Percentiles rank a stretch among this genome's conserved stretches.
Conservation (phyloP, 768 basidiomycete genomes). For the Mycena vitilis region DNA sequence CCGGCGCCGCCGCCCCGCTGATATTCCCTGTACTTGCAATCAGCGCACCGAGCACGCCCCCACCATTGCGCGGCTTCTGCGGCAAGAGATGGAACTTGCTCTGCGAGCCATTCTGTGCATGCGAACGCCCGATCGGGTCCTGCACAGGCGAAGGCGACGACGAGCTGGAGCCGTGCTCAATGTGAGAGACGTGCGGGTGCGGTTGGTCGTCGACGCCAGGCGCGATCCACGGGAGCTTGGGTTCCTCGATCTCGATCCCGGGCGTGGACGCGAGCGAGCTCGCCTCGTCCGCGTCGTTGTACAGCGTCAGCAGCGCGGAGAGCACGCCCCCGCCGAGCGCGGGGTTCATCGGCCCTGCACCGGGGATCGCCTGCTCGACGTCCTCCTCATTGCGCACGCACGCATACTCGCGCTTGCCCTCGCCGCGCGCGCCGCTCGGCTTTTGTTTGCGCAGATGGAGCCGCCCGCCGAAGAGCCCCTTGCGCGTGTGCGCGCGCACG, state of each 20-base stretch:
- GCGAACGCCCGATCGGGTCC: constrained; percentile 18
- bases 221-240: constrained; percentile 29
- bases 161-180: neutral
- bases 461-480: constrained; percentile 34
- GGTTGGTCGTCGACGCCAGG: constrained; percentile 1
- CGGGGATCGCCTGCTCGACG: constrained; percentile 36
- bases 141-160: constrained; percentile 5
- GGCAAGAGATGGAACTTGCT: constrained; percentile 10
- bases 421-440: neutral
- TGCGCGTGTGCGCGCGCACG: constrained; percentile 56
- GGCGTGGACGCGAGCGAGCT: constrained; percentile 39
- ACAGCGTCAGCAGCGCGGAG: constrained; percentile 73
- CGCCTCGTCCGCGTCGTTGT: constrained; percentile 51
- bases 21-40: constrained; percentile 78
- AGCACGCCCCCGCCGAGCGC: constrained; percentile 65
- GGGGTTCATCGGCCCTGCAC: constrained; percentile 33
- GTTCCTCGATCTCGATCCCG: constrained; percentile 15
- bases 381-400: constrained; percentile 37
- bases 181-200: neutral
- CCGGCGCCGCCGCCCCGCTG: constrained; percentile 69
- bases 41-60: constrained; percentile 76
- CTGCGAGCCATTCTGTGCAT: constrained; percentile 21
- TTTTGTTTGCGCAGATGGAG: constrained; percentile 14
- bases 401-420: constrained; percentile 11
- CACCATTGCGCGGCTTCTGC: constrained; percentile 60